phyloP scores from a whole-genome alignment of 495 filamentous ascomycete species.

The Saxophila tyrrhenica region DNA sequence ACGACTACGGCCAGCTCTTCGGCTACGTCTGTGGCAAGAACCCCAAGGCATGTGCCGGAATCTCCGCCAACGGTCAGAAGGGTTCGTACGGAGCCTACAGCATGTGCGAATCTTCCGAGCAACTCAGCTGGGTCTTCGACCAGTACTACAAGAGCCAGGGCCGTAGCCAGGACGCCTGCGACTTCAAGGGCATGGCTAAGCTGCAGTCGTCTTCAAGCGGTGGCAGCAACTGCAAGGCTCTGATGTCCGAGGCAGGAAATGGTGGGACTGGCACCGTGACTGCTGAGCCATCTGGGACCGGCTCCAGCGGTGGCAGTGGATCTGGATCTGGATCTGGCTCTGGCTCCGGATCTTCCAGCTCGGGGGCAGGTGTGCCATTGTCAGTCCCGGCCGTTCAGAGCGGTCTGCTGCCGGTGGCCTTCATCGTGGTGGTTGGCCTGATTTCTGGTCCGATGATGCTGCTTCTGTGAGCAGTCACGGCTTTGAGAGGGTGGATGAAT shows the following conservation, averaged over 20 bases:
- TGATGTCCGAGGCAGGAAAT: constrained; percentile 50
- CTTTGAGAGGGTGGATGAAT: neutral
- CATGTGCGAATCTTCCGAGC: constrained; percentile 70
- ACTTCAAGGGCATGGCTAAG: constrained; percentile 58
- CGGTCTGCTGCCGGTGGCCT: constrained; percentile 12
- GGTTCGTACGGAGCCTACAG: constrained; percentile 80
- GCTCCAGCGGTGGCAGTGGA: constrained; percentile 29
- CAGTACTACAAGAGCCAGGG: constrained; percentile 53
- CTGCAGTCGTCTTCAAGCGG: constrained; percentile 34
- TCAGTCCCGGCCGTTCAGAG: neutral
- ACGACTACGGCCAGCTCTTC: constrained; percentile 57
- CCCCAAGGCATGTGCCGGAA: constrained; percentile 53
- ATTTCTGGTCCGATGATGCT: constrained; percentile 15
- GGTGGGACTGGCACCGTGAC: constrained; percentile 56
- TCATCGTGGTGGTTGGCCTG: constrained; percentile 5
- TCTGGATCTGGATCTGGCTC: too few species aligned
- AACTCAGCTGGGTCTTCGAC: constrained; percentile 74
- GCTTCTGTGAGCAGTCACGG: constrained; percentile 1
- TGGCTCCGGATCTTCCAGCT: neutral
- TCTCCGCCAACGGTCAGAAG: constrained; percentile 54
- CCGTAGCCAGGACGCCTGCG: constrained; percentile 54
- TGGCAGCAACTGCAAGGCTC: constrained; percentile 41
- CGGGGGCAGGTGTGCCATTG: neutral
- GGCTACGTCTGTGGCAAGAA: constrained; percentile 54
- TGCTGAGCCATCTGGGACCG: constrained; percentile 38